Base-by-base conservation (phyloP, 2,329 filamentous ascomycete genomes). In the Torrubiella hemipterigena region DNA sequence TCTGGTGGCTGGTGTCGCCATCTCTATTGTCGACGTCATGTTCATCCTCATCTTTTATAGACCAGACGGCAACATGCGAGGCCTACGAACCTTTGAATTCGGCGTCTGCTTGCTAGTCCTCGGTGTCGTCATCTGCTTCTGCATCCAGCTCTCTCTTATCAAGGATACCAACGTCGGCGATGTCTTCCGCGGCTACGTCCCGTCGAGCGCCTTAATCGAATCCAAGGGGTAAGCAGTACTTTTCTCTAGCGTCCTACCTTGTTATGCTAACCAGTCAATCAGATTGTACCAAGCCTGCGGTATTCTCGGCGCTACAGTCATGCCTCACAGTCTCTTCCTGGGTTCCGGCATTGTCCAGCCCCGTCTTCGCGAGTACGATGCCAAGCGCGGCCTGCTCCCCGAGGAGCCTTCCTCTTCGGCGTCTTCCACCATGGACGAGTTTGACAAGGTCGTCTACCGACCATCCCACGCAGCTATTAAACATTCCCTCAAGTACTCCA, bases 291-390 rank as follows among this genome's bases (percentile, higher is more conserved):
- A 81, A 51, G 70, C 79, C 2, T 86, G 81, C 39, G 81, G 81
- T 31, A 86, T 86, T 35, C 61, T 86, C 0, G 81, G 81, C 3
- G 81, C 81, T 4, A 86, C 81, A 1, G 77, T 81, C 16, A 80
- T 81, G 76, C 76, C 76, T 5, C 76, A 80, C 43, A 75, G 69
- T 31, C 55, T 82, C 4, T 82, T 76, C 41, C 63, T 83, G 4
- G 78, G 78, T 15, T 78, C 73, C 5, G 77, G 77, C 7, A 74
- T 82, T 24, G 74, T 81, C 2, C 77, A 81, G 48, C 61, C 73
- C 6, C 71, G 78, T 3, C 67, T 83, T 3, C 61, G 63, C 15
- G 72, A 78, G 13, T 82, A 76, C 43, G 74, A 80, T 37, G 56
- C 53, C 15, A 65, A 69, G 33, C 60, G 69, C 31, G 72, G 76